Evolutionary conservation across 495 filamentous ascomycete genomes (phyloP), one percentile per base, ranked within the genome.

Genomic region (Neurospora tetraspora): DNA sequence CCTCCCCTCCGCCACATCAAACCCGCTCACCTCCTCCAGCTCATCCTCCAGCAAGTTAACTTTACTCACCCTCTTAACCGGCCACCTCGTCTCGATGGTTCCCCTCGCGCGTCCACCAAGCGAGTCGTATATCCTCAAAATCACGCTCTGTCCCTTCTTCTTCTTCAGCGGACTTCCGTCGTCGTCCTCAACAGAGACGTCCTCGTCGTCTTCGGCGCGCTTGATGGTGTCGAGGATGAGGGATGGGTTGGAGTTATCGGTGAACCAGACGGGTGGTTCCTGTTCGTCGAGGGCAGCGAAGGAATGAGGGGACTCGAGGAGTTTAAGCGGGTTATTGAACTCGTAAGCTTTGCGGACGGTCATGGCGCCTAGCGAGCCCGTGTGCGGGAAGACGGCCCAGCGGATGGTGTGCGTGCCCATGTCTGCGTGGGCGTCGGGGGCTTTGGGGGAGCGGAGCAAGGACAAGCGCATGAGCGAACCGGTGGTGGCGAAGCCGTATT

Each of bases 121-220:
- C 74, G 91, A 92, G 79, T 99, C 96, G 77, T 96, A 99, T 12
- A 97, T 83, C 2, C 96, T 87, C 47, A 97, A 38, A 70, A 99
- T 88, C 31, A 98, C 85, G 78, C 93, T 96, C 78, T 85, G 85
- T 12, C 94, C 94, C 75, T 88, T 86, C 71, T 91, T 87, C 42
- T 81, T 83, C 11, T 89, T 86, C 42, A 97, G 78, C 27, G 27
- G 53, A 27, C 23, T 31, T 31, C 9, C 3, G 7, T 16, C 27
- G n/a, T 90, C 27, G n/a, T 90, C 91, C 38, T 89, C 91, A 4
- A 86, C 82, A 36, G 89, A 91, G 18, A 97, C 89, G 77, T 97
- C 96, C 79, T 92, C 93, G 75, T 99, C 96, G 76, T 99, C 96
- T 82, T 98, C 96, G 34, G 94, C 96, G 71, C 96, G 90, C 86